phyloP scores from a whole-genome alignment of 768 basidiomycete species.

The Favolaschia claudopus region DNA sequence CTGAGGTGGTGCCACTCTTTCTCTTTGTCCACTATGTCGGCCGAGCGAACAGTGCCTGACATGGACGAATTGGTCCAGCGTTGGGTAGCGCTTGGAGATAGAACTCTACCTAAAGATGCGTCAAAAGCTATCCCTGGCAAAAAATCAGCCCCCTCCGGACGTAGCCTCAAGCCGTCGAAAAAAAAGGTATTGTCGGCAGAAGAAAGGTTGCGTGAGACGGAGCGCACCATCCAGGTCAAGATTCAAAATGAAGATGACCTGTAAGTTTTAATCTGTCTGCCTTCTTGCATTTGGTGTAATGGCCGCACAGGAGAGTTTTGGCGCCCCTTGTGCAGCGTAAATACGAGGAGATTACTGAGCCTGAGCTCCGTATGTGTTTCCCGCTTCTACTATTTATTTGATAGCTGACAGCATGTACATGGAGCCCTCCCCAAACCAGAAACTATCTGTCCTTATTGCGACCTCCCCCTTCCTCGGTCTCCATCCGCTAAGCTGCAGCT shows the following conservation, averaged over 20 bases:
- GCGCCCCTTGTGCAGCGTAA: background rate
- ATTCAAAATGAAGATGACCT: background rate
- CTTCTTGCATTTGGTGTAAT: no score
- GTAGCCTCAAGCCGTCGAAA: no score
- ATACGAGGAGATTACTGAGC: no score
- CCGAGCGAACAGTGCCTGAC: background rate
- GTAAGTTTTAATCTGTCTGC: background rate
- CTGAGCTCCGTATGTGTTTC: background rate
- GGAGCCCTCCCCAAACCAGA: background rate
- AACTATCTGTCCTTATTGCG: background rate
- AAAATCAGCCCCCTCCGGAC: no score
- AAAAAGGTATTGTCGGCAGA: background rate
- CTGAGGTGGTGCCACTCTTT: no score
- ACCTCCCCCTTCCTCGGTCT: background rate
- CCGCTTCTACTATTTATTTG: no score
- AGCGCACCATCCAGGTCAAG: background rate
- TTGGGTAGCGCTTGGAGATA: background rate
- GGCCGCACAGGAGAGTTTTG: background rate
- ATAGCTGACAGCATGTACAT: background rate
- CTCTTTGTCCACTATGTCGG: no score
- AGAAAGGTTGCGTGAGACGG: background rate
- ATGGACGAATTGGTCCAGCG: background rate
- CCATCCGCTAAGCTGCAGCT: background rate
- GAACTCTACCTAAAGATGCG: no score
- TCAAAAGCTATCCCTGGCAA: background rate